Percentiles rank a stretch among this genome's conserved stretches.
Conservation (phyloP, 1,139 yeast species). For the Hansenula sp. region DNA sequence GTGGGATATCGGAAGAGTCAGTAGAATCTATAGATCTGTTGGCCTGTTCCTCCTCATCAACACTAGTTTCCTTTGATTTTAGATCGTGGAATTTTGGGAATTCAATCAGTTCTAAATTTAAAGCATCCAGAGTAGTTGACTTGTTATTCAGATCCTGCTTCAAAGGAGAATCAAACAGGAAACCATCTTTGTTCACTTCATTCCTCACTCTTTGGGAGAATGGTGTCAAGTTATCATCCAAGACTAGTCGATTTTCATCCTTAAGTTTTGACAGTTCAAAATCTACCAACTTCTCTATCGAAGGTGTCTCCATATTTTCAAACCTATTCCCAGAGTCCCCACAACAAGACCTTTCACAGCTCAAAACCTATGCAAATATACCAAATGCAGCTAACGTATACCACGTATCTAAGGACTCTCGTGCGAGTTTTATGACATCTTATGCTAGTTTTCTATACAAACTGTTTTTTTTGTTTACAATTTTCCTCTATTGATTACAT, state of each 20-base stretch:
- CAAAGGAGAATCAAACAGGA: not conserved
- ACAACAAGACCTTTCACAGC: too few species aligned
- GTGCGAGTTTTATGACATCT: not conserved
- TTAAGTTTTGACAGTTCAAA: not conserved
- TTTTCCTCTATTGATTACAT: conserved; percentile 2
- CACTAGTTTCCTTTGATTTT: not conserved
- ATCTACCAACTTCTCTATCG: not conserved
- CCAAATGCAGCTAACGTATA: too few species aligned
- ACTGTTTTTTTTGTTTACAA: conserved; percentile 1
- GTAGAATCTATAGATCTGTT: conserved; percentile 2
- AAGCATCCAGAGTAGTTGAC: not conserved
- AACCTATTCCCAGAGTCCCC: too few species aligned
- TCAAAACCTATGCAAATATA: not conserved
- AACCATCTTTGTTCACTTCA: not conserved
- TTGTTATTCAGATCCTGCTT: not conserved
- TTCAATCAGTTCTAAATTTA: conserved; percentile 1
- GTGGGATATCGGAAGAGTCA: not conserved
- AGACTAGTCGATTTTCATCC: not conserved
- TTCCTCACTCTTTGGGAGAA: not conserved
- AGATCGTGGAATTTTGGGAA: not conserved
- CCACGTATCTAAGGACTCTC: too few species aligned
- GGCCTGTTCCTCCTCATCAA: not conserved
- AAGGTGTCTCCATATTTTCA: not conserved
- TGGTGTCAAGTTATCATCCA: conserved; percentile 1
- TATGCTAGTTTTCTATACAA: not conserved